Evolutionary conservation across 1,284 basidiomycete species (phyloP).

Genomic region (Takashimella koratensis): DNA sequence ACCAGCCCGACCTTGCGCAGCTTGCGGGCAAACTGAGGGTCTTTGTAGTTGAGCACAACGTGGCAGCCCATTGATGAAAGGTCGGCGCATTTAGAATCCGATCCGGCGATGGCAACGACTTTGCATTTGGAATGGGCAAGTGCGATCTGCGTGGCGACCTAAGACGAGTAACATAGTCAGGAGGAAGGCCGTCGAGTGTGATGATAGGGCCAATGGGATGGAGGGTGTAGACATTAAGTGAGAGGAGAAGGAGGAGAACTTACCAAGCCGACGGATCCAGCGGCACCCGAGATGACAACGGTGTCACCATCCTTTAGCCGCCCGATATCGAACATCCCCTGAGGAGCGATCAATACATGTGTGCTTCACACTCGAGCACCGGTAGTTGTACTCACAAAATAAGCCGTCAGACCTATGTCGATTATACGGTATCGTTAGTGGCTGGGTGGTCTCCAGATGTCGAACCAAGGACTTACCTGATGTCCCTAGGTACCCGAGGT

Average conservation of each 20-base stretch:
- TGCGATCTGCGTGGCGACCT: constrained; percentile 66
- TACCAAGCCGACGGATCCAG: constrained; percentile 67
- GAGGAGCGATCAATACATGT: neutral
- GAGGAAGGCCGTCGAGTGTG: too few species aligned
- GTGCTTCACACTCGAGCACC: neutral
- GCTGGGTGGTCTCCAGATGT: neutral
- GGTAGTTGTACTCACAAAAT: constrained; percentile 60
- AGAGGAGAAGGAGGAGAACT: constrained; percentile 28
- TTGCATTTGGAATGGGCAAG: constrained; percentile 54
- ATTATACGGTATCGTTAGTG: too few species aligned
- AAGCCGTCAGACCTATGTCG: constrained; percentile 70
- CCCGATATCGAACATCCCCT: constrained; percentile 79
- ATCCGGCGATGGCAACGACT: constrained; percentile 79
- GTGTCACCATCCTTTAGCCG: constrained; percentile 75
- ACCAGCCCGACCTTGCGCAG: constrained; percentile 53
- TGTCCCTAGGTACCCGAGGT: constrained; percentile 68
- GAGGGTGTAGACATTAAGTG: too few species aligned
- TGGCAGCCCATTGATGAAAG: constrained; percentile 79
- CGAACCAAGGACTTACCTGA: constrained; percentile 54
- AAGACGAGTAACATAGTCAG: constrained; percentile 32
- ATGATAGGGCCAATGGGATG: too few species aligned
- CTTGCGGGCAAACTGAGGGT: constrained; percentile 63
- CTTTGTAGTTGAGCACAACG: constrained; percentile 83
- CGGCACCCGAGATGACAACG: constrained; percentile 80
- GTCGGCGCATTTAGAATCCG: constrained; percentile 75